These are phyloP conservation scores for Trichoderma atrobrunneum DNA, from an alignment of 2,329 filamentous ascomycete genomes.

Conservation along the genomic window DNA sequence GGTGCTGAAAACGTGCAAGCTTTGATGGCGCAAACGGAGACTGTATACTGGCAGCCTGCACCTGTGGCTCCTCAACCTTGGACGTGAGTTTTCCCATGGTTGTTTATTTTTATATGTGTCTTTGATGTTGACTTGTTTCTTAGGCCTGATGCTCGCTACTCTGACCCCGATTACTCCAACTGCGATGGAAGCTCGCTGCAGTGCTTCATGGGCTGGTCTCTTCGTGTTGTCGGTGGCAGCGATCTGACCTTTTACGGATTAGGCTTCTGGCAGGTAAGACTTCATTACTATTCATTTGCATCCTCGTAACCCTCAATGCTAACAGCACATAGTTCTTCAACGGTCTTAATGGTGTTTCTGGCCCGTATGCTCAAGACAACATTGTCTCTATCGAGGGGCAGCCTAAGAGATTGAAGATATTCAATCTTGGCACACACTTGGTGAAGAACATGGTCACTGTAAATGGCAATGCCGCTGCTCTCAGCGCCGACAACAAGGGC, in stretches of 20 bases:
- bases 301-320: not conserved
- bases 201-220: slow-evolving; percentile 20
- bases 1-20: slow-evolving; percentile 43
- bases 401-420: slow-evolving; percentile 19
- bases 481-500: slow-evolving; percentile 26
- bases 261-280: slow-evolving; percentile 19
- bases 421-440: slow-evolving; percentile 20
- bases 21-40: slow-evolving; percentile 46
- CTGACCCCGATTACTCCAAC: slow-evolving; percentile 25
- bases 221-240: slow-evolving; percentile 16
- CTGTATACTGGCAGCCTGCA: slow-evolving; percentile 39
- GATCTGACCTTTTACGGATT: slow-evolving; percentile 17
- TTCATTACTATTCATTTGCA: not conserved
- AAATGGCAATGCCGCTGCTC: slow-evolving; percentile 12
- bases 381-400: slow-evolving; percentile 20
- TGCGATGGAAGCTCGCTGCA: slow-evolving; percentile 18
- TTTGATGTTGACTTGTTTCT: not conserved
- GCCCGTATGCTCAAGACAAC: slow-evolving; percentile 22
- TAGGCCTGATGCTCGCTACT: slow-evolving; percentile 21
- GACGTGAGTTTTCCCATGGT: slow-evolving; percentile 21
- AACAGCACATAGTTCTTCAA: slow-evolving; percentile 20
- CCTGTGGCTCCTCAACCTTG: slow-evolving; percentile 40
- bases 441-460: slow-evolving; percentile 22
- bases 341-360: slow-evolving; percentile 15
- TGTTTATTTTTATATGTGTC: not conserved